phyloP scores from a whole-genome alignment of 75 land plant genomes.

The Pinus tabuliformis region DNA sequence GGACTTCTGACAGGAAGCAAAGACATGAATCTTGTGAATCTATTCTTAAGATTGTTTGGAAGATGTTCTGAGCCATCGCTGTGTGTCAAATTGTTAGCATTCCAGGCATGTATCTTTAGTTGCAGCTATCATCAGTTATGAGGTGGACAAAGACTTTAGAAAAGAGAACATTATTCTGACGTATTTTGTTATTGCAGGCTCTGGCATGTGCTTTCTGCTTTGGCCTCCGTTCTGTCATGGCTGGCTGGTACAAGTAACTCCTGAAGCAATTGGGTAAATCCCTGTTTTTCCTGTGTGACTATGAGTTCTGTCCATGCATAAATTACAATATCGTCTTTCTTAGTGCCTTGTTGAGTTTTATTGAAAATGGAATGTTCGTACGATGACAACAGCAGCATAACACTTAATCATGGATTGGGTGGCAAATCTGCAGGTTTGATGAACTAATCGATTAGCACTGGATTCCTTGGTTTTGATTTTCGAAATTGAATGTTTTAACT shows the following conservation, averaged over 20 bases:
- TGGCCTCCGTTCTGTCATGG: slow-evolving; percentile 57
- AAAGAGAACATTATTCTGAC: neutral
- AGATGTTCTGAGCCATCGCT: slow-evolving; percentile 77
- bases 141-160: neutral
- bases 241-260: slow-evolving; percentile 94
- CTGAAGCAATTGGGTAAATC: neutral
- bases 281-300: neutral
- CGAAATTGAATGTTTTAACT: neutral
- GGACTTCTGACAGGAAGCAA: slow-evolving; percentile 86
- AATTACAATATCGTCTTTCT: neutral
- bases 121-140: neutral
- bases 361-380: neutral
- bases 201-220: slow-evolving; percentile 73
- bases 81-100: slow-evolving; percentile 60
- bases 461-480: no score
- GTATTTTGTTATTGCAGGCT: slow-evolving; percentile 41
- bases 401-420: neutral
- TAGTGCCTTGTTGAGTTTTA: neutral
- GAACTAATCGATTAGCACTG: neutral
- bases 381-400: neutral
- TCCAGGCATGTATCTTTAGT: slow-evolving; percentile 62
- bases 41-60: slow-evolving; percentile 75
- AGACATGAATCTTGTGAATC: slow-evolving; percentile 86
- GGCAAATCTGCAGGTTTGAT: neutral
- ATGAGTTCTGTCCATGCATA: neutral